These are phyloP conservation scores for Lachancea dasiensis DNA, from an alignment of 805 yeast species.

Conservation along the genomic window DNA sequence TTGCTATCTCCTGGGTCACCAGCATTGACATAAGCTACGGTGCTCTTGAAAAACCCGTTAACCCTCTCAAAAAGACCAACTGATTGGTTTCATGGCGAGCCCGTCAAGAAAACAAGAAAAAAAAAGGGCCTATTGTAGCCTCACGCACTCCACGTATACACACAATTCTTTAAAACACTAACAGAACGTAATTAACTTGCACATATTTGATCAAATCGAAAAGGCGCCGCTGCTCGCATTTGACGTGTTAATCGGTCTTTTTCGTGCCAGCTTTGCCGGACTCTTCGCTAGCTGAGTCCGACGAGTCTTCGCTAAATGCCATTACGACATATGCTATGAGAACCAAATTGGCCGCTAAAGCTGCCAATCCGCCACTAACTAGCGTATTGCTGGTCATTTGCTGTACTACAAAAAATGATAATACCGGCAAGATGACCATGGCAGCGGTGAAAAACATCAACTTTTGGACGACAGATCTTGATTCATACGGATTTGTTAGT, in stretches of 20 bases:
- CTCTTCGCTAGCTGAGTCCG: neutral
- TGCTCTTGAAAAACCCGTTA: conserved; percentile 59
- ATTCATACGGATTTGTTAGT: neutral
- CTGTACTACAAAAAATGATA: conserved; percentile 54
- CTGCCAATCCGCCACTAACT: conserved; percentile 75
- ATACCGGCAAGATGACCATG: conserved; percentile 64
- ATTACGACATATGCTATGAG: conserved; percentile 65
- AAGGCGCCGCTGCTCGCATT: too few species aligned
- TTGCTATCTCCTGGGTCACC: conserved; percentile 67
- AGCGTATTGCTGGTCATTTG: conserved; percentile 44
- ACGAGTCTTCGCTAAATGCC: conserved; percentile 61
- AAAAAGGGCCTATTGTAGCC: too few species aligned
- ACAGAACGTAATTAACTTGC: conserved; percentile 7
- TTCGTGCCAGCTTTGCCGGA: too few species aligned
- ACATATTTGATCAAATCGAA: too few species aligned
- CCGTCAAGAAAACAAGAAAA: neutral
- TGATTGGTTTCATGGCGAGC: conserved; percentile 4
- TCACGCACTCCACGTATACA: too few species aligned
- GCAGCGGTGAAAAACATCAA: conserved; percentile 68
- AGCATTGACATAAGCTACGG: conserved; percentile 72
- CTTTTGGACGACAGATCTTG: conserved; percentile 57
- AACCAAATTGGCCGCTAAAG: conserved; percentile 67
- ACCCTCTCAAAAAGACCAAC: conserved; percentile 31
- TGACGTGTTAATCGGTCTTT: too few species aligned
- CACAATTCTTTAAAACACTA: neutral